Evolutionary conservation across 2,329 filamentous ascomycete genomes (phyloP).

Genomic region (Neopestalotiopsis rosae): DNA sequence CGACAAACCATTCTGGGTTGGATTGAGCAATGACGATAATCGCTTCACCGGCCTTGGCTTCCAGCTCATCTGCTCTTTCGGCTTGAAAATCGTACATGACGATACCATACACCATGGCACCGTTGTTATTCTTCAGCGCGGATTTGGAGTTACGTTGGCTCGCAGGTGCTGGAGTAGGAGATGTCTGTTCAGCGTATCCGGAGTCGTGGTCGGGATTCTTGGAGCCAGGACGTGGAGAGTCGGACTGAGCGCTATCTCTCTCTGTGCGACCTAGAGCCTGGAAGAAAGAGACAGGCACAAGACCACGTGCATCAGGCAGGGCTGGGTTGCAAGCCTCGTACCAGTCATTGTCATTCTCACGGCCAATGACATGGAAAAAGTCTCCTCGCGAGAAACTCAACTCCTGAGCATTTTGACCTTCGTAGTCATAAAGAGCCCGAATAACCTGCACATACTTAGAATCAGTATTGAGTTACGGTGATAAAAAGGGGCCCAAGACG

Average conservation of each 20-base stretch:
- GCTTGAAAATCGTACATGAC: slow-evolving; percentile 98
- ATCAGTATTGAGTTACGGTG: slow-evolving; percentile 26
- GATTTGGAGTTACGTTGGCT: slow-evolving; percentile 57
- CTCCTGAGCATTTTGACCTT: slow-evolving; percentile 76
- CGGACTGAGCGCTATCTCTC: slow-evolving; percentile 80
- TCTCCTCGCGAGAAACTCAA: slow-evolving; percentile 93
- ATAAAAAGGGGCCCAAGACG: background rate
- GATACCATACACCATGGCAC: slow-evolving; percentile 93
- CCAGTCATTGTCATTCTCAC: slow-evolving; percentile 94
- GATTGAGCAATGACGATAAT: slow-evolving; percentile 99
- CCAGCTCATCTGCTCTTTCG: slow-evolving; percentile 92
- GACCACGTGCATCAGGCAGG: slow-evolving; percentile 82
- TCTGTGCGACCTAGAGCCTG: slow-evolving; percentile 91
- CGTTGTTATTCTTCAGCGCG: slow-evolving; percentile 54
- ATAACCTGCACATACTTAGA: slow-evolving; percentile 71
- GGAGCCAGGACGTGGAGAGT: slow-evolving; percentile 54
- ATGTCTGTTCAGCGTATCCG: slow-evolving; percentile 72
- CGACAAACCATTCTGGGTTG: slow-evolving; percentile 98
- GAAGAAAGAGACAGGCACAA: slow-evolving; percentile 94
- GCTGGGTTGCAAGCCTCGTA: slow-evolving; percentile 98
- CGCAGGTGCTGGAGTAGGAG: slow-evolving; percentile 38
- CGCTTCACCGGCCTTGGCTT: slow-evolving; percentile 92
- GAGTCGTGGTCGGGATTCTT: slow-evolving; percentile 85
- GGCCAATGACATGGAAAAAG: slow-evolving; percentile 96
- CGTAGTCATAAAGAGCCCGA: slow-evolving; percentile 93